Conservation (phyloP, 176 grass and related monocot species). For the Phoenix dactylifera region DNA sequence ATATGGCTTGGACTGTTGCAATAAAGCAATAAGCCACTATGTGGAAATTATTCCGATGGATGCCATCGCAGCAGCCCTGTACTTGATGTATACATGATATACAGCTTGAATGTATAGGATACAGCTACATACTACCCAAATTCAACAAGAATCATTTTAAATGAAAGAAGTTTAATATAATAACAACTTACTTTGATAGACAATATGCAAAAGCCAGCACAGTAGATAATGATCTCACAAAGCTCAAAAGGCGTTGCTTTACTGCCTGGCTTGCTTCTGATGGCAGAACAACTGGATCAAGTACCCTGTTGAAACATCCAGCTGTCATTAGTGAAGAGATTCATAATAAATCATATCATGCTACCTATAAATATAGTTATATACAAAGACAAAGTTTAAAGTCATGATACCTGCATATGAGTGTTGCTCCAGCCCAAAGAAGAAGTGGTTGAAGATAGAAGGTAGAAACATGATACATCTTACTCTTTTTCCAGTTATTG, state of each 20-base stretch:
- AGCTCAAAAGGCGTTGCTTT: slow-evolving; percentile 68
- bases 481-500: slow-evolving; percentile 89
- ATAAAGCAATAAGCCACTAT: too few species aligned
- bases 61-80: too few species aligned
- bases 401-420: slow-evolving; percentile 69
- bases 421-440: slow-evolving; percentile 77
- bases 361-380: too few species aligned
- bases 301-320: slow-evolving; percentile 34
- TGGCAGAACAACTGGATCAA: slow-evolving; percentile 73
- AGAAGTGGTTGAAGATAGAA: slow-evolving; percentile 87
- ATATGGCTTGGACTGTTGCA: too few species aligned
- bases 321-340: too few species aligned
- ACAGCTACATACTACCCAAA: too few species aligned
- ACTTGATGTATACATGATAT: too few species aligned
- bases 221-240: slow-evolving; percentile 84
- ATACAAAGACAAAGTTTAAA: slow-evolving; percentile 12
- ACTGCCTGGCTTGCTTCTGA: slow-evolving; percentile 77
- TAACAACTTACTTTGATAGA: slow-evolving; percentile 53
- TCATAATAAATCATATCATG: too few species aligned
- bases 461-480: slow-evolving; percentile 65
- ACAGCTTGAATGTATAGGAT: too few species aligned
- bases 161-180: too few species aligned
- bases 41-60: too few species aligned
- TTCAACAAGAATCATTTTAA: too few species aligned
- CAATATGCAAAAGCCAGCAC: slow-evolving; percentile 74